Conservation (phyloP, 805 yeast genomes). For the Myxozyma mucilagina region DNA sequence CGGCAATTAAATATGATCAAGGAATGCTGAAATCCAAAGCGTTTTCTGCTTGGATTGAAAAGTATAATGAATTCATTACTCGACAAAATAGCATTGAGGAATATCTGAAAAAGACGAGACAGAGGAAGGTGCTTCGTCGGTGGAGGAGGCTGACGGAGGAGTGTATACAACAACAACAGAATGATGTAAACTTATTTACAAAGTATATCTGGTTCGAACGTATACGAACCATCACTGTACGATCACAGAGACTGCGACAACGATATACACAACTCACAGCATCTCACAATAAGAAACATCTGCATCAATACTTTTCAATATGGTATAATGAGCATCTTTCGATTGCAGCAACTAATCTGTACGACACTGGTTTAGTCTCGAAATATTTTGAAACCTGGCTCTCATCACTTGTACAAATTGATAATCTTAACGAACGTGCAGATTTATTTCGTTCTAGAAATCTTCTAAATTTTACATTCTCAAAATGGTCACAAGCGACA, state of each 20-base stretch:
- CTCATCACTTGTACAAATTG: background rate
- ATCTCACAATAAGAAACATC: background rate
- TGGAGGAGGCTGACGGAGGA: background rate
- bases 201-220: background rate
- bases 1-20: slow-evolving; percentile 21
- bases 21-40: slow-evolving; percentile 14
- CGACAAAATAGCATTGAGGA: slow-evolving; percentile 2
- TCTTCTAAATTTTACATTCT: background rate
- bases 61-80: background rate
- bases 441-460: background rate
- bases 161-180: background rate
- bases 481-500: background rate
- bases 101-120: background rate
- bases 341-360: background rate
- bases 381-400: slow-evolving; percentile 12
- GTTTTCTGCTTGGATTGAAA: slow-evolving; percentile 18
- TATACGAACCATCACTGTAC: background rate
- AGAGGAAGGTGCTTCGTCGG: background rate
- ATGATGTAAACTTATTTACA: background rate
- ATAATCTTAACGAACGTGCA: slow-evolving; percentile 7
- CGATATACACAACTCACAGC: background rate
- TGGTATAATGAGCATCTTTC: slow-evolving; percentile 10
- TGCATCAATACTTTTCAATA: background rate
- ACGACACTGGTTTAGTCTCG: slow-evolving; percentile 1
- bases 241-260: background rate